phyloP scores from a whole-genome alignment of 441 rosid genomes.

The Arabidopsis lyrata region DNA sequence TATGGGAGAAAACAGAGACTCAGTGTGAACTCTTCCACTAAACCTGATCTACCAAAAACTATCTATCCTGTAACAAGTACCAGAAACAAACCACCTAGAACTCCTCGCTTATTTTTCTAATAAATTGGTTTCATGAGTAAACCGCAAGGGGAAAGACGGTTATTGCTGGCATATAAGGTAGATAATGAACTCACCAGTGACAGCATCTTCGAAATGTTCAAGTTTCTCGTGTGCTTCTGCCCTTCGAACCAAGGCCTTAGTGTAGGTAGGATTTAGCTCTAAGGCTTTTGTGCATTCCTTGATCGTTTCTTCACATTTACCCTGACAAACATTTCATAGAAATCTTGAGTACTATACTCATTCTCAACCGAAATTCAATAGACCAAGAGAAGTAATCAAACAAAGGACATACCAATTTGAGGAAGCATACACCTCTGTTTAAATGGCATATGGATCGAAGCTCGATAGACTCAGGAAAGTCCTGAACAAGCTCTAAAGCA shows the following conservation, averaged over 20 bases:
- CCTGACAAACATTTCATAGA: conserved; percentile 49
- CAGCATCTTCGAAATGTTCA: conserved; percentile 87
- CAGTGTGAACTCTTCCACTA: background rate
- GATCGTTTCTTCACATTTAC: conserved; percentile 77
- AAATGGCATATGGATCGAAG: conserved; percentile 82
- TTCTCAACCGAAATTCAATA: background rate
- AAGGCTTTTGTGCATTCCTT: conserved; percentile 88
- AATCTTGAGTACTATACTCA: background rate
- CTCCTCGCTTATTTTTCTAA: background rate
- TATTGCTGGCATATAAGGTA: background rate
- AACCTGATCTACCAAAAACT: conserved; percentile 1
- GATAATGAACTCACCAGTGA: conserved; percentile 60
- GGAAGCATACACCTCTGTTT: conserved; percentile 80
- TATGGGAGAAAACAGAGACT: conserved; percentile 18
- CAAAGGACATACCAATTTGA: conserved; percentile 65
- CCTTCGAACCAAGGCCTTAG: conserved; percentile 80
- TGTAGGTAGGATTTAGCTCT: conserved; percentile 80
- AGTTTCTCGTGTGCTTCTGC: conserved; percentile 92
- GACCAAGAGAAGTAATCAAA: conserved; percentile 4
- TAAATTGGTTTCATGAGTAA: background rate
- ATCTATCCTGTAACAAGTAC: background rate
- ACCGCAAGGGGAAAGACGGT: conserved; percentile 6
- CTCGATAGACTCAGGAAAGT: conserved; percentile 53
- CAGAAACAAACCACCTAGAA: conserved; percentile 17
- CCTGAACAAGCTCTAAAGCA: conserved; percentile 67